Percentiles rank a stretch among this genome's conserved stretches.
phyloP scores from a whole-genome alignment of 768 basidiomycete species.

The Mycena kentingensis region DNA sequence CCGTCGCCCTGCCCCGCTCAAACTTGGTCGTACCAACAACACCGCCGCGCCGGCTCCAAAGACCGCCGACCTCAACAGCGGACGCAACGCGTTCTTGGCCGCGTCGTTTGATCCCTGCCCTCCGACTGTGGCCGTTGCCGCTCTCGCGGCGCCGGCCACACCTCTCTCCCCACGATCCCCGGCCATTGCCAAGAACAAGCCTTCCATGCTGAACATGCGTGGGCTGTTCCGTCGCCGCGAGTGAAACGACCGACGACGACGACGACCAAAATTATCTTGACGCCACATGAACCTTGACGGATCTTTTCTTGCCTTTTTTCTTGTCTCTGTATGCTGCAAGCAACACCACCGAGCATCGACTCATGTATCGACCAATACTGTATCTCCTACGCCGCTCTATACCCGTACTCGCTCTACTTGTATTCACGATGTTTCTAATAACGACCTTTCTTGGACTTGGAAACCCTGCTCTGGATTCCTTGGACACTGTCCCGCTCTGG shows the following conservation, averaged over 20 bases:
- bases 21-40: constrained; percentile 36
- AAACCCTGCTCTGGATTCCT: too few species aligned
- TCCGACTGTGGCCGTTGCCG: background rate
- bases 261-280: too few species aligned
- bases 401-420: too few species aligned
- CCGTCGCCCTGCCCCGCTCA: constrained; percentile 46
- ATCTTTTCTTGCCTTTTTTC: too few species aligned
- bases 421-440: too few species aligned
- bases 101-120: constrained; percentile 43
- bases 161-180: constrained; percentile 5
- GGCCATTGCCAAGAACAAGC: background rate
- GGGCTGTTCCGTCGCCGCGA: constrained; percentile 1
- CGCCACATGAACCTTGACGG: too few species aligned
- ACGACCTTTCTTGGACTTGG: too few species aligned
- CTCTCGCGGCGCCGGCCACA: background rate
- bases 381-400: too few species aligned
- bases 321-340: too few species aligned
- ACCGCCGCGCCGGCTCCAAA: constrained; percentile 32
- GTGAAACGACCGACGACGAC: background rate
- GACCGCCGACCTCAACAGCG: constrained; percentile 40
- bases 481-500: too few species aligned
- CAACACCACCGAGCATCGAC: too few species aligned
- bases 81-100: constrained; percentile 44
- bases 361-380: too few species aligned
- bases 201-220: background rate